Base-by-base conservation (phyloP, 2,329 filamentous ascomycete genomes). In the Basipetospora sp. region DNA sequence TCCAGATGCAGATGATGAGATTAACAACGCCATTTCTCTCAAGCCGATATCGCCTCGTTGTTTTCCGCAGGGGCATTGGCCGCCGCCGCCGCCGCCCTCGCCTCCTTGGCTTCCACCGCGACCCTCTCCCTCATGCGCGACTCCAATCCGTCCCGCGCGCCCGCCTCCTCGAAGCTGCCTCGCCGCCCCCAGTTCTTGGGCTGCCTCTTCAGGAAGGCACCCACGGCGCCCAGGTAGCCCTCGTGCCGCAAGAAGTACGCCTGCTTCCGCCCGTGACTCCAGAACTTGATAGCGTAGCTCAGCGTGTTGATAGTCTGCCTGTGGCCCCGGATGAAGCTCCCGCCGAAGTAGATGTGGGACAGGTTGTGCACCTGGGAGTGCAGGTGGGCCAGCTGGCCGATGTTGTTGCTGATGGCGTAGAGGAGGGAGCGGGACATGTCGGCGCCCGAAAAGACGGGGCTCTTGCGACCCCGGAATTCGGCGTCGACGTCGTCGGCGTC, bases 241-340 rank as follows among this genome's bases (percentile, higher is more conserved):
- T 98, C 90, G 51, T 98, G 90, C 5, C 90, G 71, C 42, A 98
- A 56, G 56, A 98, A 98, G 56, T 94, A 96, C 1, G 90, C 90
- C 58, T 94, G 85, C 58, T 94, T 94, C 52, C 77, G 69, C 30
- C 87, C 88, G 53, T 90, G 85, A 47, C 81, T 86, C 90, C 90
- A 98, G 61, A 96, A 98, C 48, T 85, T 85, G 60, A 98, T 94
- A 53, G 88, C 90, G 53, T 94, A 98, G 39, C 81, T 87, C 8
- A 98, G 67, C 0, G 90, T 96, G 58, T 96, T 93, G 74, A 98
- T 98, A 10, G 90, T 98, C 61, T 96, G 90, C 13, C 82, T 77
- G 57, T 98, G 90, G 29, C 90, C 90, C 30, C 90, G 78, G 53
- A 98, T 96, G 55, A 96, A 98, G 5, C 82, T 90, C 17, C 90